Percentiles rank a stretch among this genome's conserved stretches.
Conservation (phyloP, 2,329 filamentous ascomycete genomes). For the Monilinia laxa region DNA sequence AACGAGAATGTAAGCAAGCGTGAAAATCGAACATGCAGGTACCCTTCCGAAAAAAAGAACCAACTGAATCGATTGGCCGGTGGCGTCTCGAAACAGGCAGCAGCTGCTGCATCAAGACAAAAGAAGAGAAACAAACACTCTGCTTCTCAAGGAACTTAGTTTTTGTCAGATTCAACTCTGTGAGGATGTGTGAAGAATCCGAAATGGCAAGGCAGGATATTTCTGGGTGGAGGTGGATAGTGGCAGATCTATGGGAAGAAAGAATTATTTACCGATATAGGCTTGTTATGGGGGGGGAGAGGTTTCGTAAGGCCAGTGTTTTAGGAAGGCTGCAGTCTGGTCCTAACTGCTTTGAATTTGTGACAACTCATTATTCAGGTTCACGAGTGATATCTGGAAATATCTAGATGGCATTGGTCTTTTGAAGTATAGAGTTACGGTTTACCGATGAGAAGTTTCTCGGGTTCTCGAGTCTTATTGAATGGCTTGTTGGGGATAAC, state of each 20-base stretch:
- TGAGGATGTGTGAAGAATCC: too few relatives aligned
- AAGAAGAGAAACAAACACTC: neutral
- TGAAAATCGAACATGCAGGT: neutral
- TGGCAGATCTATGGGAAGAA: neutral
- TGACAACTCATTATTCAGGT: neutral
- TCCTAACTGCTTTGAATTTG: neutral
- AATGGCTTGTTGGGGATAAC: accelerated
- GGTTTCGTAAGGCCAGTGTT: too few relatives aligned
- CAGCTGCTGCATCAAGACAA: neutral
- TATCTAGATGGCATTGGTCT: neutral
- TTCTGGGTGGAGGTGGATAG: neutral
- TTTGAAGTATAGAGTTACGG: neutral
- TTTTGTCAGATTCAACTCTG: too few relatives aligned
- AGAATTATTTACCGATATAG: neutral
- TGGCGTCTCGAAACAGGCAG: slow-evolving; percentile 1
- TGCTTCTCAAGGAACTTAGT: neutral
- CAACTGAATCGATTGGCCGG: neutral
- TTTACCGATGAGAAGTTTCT: neutral
- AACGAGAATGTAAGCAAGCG: neutral
- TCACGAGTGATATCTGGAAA: neutral
- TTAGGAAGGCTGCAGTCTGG: neutral
- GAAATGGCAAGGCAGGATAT: neutral
- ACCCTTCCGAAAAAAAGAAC: neutral
- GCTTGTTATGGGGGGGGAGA: neutral
- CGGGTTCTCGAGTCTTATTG: neutral